Percentiles rank a stretch among this genome's conserved stretches.
Evolutionary conservation across 176 grass and related monocot species (phyloP).

Genomic region (Eleusine indica): DNA sequence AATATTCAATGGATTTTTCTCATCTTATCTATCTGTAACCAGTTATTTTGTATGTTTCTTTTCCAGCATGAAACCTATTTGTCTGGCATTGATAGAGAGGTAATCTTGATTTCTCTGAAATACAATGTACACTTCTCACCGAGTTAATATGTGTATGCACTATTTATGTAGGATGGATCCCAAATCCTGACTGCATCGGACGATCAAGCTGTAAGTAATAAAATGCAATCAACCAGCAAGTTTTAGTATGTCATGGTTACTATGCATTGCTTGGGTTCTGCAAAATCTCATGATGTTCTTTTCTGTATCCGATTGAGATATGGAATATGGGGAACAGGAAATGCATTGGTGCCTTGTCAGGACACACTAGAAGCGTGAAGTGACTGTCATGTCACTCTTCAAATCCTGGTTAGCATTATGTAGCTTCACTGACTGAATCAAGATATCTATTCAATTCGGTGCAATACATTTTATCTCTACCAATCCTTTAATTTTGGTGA

Average conservation of each 20-base stretch:
- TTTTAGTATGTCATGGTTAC: not conserved
- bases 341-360: slow-evolving; percentile 66
- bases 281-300: not conserved
- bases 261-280: not conserved
- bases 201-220: slow-evolving; percentile 76
- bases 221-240: not conserved
- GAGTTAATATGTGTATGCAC: not conserved
- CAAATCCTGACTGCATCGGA: slow-evolving; percentile 85
- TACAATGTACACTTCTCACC: too few species aligned
- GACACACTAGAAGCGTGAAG: slow-evolving; percentile 95
- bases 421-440: not conserved
- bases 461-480: not conserved
- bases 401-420: slow-evolving; percentile 63
- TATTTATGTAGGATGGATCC: slow-evolving; percentile 56
- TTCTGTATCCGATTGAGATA: slow-evolving; percentile 68
- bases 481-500: too few species aligned
- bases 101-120: too few species aligned
- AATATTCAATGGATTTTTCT: too few species aligned
- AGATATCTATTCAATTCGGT: not conserved
- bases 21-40: too few species aligned
- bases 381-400: slow-evolving; percentile 78
- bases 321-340: slow-evolving; percentile 68
- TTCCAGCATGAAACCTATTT: too few species aligned
- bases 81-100: too few species aligned
- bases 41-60: too few species aligned